Evolutionary conservation across 2,329 filamentous ascomycete genomes (phyloP), one percentile per base, ranked within the genome.

Genomic region (Ustulina deusta): DNA sequence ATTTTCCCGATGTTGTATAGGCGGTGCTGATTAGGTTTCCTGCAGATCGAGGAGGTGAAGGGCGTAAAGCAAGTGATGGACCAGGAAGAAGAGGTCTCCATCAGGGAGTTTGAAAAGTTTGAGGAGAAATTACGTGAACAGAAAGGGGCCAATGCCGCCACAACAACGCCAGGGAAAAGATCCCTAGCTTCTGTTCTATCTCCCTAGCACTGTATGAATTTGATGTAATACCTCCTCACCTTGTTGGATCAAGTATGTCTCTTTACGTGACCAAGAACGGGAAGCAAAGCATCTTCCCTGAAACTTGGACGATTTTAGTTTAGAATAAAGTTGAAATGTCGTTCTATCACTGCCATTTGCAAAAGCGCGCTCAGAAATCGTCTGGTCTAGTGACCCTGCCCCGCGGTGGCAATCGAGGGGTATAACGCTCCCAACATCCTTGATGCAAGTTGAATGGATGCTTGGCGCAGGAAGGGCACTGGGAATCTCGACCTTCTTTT

Each of bases 41-140:
- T 63, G 48, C 81, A 97, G 89, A 97, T 98, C 72, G 94, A 97
- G 79, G 96, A 98, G 80, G 96, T 98, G 44, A 91, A 97, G 80
- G 93, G 92, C 2, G 95, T 99, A 48, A 89, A 93, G 71, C 95
- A 98, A 80, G 91, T 97, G 2, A 80, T 97, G 75, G 95, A 98
- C 74, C 87, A 93, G 74, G 96, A 97, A 81, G 96, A 98, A 79
- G 93, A 97, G 80, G 87, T 97, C 71, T 89, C 94, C 0, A 81
- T 95, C 75, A 82, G 90, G 74, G 95, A 98, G 77, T 98, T 99
- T 82, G 93, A 91, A 72, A 96, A 93, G 81, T 97, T 98, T 78
- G 95, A 98, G 79, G 93, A 97, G 83, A 97, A 89, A 80, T 79
- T 89, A 63, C 86, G 84, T 77, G 82, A 83, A 69, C 85, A 89